Conservation (phyloP, 106 monocot species). For the Ottelia alismoides region DNA sequence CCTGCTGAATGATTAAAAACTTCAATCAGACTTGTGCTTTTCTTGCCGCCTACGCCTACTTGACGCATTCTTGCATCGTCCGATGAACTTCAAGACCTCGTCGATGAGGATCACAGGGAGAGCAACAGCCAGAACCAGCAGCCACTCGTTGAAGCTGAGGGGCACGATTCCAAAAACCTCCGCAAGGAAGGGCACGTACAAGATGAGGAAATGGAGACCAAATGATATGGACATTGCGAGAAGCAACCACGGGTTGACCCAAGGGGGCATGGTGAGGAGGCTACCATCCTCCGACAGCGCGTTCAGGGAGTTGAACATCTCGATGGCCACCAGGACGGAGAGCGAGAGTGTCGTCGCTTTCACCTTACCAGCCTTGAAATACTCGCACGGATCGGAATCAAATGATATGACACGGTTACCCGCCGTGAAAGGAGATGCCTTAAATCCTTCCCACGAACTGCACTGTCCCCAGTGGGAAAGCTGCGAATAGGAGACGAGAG, state of each 20-base stretch:
- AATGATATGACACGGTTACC: slow-evolving; percentile 40
- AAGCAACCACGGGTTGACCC: slow-evolving; percentile 82
- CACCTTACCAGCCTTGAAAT: slow-evolving; percentile 64
- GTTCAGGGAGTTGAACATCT: slow-evolving; percentile 91
- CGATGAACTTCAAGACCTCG: slow-evolving; percentile 71
- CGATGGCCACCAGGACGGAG: slow-evolving; percentile 76
- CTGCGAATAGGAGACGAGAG: slow-evolving; percentile 59
- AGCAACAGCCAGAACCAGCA: slow-evolving; percentile 69
- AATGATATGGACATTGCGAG: slow-evolving; percentile 76
- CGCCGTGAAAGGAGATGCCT: slow-evolving; percentile 48
- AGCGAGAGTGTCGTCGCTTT: slow-evolving; percentile 79
- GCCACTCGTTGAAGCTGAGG: slow-evolving; percentile 71
- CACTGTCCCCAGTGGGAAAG: slow-evolving; percentile 67
- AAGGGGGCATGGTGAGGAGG: slow-evolving; percentile 66
- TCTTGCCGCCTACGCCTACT: slow-evolving; percentile 3
- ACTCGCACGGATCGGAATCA: slow-evolving; percentile 66
- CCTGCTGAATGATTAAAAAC: no score
- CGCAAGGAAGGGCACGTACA: slow-evolving; percentile 75
- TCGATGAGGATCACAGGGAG: slow-evolving; percentile 70
- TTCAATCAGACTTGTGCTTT: slow-evolving; percentile 47
- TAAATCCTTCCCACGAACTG: slow-evolving; percentile 47
- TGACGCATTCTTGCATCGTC: slow-evolving; percentile 30
- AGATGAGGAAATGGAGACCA: slow-evolving; percentile 60
- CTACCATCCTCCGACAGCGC: slow-evolving; percentile 69
- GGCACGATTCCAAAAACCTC: slow-evolving; percentile 77